Base-by-base conservation (phyloP, 2,329 filamentous ascomycete species). In the Magnaporthiopsis incrustans region DNA sequence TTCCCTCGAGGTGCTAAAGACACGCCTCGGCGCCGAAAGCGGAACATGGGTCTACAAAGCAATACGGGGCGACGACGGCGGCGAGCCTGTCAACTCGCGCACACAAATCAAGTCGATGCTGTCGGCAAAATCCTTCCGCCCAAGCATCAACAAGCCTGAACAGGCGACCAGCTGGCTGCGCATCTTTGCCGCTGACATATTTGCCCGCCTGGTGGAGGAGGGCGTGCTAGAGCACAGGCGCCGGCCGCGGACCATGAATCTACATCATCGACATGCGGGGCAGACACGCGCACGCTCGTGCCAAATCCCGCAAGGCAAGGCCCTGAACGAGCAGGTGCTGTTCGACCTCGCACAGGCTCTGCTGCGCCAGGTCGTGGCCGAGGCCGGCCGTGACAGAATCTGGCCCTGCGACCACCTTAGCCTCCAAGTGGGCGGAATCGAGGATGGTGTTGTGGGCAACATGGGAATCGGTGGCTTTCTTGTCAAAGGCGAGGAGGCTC, bases 81-180 rank as follows among this genome's bases (percentile, higher is more conserved):
- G 89, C 70, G 93, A 97, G 75, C 38, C 38, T 44, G 92, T 99
- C 68, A 97, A 92, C 71, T 85, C 92, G 33, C 83, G 94, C 62
- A 97, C 92, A 1, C 91, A 95, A 71, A 97, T 97, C 78, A 97
- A 98, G 74, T 95, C 90, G 22, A 98, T 99, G 93, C 81, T 98
- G 18, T 97, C 92, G 1, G 93, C 95, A 26, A 99, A 99, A 73
- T 96, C 92, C 0, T 99, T 99, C 71, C 84, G 91, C 32, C 95
- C 95, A 0, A 86, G 83, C 64, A 94, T 98, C 72, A 90, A 87
- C 69, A 89, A 82, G 2, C 78, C 85, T 25, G 91, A 95, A 27
- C 91, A 96, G 73, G 94, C 89, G 1, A 79, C 85, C 30, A 88
- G 87, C 66, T 99, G 95, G 95, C 80, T 99, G 56, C 84, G 89